Evolutionary conservation across 257 asterid genomes (phyloP).

Genomic region (Cruciata laevipes): DNA sequence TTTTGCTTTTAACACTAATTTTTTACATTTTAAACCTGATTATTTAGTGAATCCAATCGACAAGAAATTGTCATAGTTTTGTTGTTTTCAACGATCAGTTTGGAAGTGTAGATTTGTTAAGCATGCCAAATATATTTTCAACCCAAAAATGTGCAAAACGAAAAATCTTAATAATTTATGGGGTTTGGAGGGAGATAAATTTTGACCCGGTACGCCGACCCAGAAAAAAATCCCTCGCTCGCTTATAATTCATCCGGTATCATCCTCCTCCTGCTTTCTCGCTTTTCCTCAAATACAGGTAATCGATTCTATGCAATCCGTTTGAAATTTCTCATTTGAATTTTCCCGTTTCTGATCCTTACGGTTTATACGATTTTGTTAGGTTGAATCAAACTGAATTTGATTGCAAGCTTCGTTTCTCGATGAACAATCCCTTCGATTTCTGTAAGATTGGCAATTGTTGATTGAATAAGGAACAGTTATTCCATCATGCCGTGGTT

Average conservation of each 20-base stretch:
- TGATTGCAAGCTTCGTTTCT: neutral
- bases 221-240: neutral
- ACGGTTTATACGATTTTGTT: neutral
- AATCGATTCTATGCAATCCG: too few species aligned
- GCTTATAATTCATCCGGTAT: neutral
- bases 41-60: too few species aligned
- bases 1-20: too few species aligned
- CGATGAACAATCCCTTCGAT: neutral
- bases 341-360: neutral
- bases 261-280: conserved; percentile 1
- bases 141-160: neutral
- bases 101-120: too few species aligned
- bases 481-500: conserved; percentile 40
- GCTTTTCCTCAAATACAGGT: conserved; percentile 12
- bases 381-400: neutral
- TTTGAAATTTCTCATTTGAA: neutral
- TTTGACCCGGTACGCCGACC: conserved; percentile 9
- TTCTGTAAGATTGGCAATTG: conserved; percentile 3
- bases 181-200: neutral
- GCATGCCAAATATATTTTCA: too few species aligned
- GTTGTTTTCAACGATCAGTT: too few species aligned
- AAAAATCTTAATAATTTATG: neutral
- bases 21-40: too few species aligned
- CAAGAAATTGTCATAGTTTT: too few species aligned
- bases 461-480: neutral